These are phyloP conservation scores for Biancaea sappan DNA, from an alignment of 306 rosid species.

Conservation along the genomic window DNA sequence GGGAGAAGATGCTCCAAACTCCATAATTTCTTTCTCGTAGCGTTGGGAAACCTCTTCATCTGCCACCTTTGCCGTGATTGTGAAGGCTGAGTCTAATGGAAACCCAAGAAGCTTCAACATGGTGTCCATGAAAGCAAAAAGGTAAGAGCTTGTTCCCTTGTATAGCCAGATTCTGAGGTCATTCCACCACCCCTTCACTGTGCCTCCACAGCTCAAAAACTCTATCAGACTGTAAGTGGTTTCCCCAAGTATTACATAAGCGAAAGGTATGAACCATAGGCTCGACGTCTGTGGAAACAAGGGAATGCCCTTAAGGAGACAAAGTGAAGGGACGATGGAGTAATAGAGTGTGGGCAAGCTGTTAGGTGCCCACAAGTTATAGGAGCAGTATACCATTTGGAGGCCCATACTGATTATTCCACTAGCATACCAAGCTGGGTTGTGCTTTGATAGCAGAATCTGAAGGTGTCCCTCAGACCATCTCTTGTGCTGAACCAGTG, in stretches of 20 bases:
- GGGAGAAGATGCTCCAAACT: constrained; percentile 80
- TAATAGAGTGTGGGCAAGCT: constrained; percentile 57
- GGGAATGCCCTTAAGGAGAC: constrained; percentile 62
- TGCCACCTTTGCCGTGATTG: constrained; percentile 65
- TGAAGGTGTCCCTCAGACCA: constrained; percentile 84
- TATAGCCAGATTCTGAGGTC: constrained; percentile 76
- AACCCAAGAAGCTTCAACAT: constrained; percentile 52
- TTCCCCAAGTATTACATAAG: constrained; percentile 55
- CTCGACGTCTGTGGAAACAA: constrained; percentile 82
- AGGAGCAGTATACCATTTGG: constrained; percentile 58
- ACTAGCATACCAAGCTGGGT: constrained; percentile 59
- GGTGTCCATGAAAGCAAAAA: constrained; percentile 62
- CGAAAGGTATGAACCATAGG: constrained; percentile 79
- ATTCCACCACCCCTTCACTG: constrained; percentile 88
- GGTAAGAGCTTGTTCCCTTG: constrained; percentile 71
- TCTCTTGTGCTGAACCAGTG: constrained; percentile 77
- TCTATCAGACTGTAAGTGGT: constrained; percentile 51
- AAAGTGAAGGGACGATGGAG: constrained; percentile 68
- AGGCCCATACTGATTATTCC: constrained; percentile 65
- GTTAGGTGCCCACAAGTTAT: constrained; percentile 63
- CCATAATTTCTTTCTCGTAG: constrained; percentile 72
- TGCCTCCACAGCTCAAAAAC: constrained; percentile 67
- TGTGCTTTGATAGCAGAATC: constrained; percentile 58
- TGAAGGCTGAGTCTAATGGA: constrained; percentile 45
- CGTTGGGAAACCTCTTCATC: constrained; percentile 63